phyloP scores from a whole-genome alignment of 768 basidiomycete genomes.

The Leccinum incarnatum region DNA sequence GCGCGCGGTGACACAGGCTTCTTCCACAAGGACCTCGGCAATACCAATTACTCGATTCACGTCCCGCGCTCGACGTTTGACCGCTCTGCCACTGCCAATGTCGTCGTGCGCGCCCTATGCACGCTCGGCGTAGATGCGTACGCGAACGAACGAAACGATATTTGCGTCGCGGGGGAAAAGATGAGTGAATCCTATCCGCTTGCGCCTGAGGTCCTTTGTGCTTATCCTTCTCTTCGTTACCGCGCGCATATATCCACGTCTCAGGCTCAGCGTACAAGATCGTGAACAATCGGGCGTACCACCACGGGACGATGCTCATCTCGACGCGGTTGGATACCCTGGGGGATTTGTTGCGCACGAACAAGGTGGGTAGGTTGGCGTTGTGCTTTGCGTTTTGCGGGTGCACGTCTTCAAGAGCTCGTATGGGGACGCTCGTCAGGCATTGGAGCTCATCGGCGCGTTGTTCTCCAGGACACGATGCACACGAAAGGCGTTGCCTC shows the following conservation, averaged over 20 bases:
- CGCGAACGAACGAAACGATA: slow-evolving; percentile 89
- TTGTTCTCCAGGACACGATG: slow-evolving; percentile 62
- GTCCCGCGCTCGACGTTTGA: slow-evolving; percentile 80
- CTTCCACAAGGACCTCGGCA: slow-evolving; percentile 78
- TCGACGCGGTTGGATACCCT: slow-evolving; percentile 72
- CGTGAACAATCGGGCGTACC: slow-evolving; percentile 85
- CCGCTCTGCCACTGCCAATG: slow-evolving; percentile 68
- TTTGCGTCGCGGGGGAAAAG: slow-evolving; percentile 84
- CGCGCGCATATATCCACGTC: slow-evolving; percentile 50
- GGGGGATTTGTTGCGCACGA: slow-evolving; percentile 63
- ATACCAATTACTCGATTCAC: slow-evolving; percentile 96
- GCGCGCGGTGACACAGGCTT: neutral
- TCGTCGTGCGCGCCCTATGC: slow-evolving; percentile 75
- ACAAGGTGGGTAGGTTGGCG: slow-evolving; percentile 54
- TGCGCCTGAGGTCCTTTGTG: neutral
- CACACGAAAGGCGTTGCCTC: slow-evolving; percentile 84
- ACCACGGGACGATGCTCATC: slow-evolving; percentile 98
- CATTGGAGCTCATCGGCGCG: neutral
- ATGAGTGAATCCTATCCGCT: slow-evolving; percentile 51
- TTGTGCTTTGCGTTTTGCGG: neutral
- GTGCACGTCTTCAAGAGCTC: neutral
- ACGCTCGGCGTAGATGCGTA: slow-evolving; percentile 71
- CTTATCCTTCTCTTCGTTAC: neutral
- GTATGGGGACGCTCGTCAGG: neutral
- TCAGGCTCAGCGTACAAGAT: slow-evolving; percentile 99